Evolutionary conservation across 352 stramenopile genomes (phyloP).

Genomic region (Globisporangium echinulatum): DNA sequence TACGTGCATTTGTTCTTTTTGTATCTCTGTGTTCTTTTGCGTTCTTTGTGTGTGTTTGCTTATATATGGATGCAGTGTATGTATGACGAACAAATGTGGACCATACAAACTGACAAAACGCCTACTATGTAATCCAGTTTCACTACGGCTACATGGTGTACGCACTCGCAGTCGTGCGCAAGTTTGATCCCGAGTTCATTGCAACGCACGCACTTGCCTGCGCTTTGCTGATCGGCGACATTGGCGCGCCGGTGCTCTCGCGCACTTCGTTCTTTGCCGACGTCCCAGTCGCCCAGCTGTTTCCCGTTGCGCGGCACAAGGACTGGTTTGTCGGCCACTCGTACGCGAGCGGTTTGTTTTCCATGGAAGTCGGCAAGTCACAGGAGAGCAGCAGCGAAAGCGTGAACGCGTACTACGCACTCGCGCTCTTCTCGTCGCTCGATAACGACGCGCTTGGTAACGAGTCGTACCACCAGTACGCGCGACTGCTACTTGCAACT

Average conservation of each 20-base stretch:
- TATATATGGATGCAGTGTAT: background rate
- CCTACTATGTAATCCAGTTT: constrained; percentile 55
- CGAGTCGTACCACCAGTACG: constrained; percentile 78
- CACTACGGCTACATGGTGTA: constrained; percentile 95
- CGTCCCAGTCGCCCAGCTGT: constrained; percentile 54
- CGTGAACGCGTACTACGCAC: constrained; percentile 94
- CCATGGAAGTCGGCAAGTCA: constrained; percentile 91
- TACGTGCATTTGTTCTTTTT: constrained; percentile 14
- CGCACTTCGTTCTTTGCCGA: constrained; percentile 46
- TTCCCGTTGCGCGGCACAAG: constrained; percentile 89
- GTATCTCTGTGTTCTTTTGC: too few species aligned
- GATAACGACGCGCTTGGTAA: constrained; percentile 30
- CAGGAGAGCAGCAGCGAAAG: constrained; percentile 95
- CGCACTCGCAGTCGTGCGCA: constrained; percentile 64
- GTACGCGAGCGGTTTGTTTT: constrained; percentile 94
- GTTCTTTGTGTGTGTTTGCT: background rate
- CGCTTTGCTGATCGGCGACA: constrained; percentile 61
- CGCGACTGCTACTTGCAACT: constrained; percentile 86
- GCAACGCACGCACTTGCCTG: constrained; percentile 39
- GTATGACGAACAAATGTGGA: background rate
- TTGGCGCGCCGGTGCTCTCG: constrained; percentile 43
- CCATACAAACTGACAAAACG: too few species aligned
- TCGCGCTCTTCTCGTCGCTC: constrained; percentile 82
- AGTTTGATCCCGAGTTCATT: constrained; percentile 73
- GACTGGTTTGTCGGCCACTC: constrained; percentile 96